Conservation (phyloP, 345 rosid species). For the Salix koriyanagi region DNA sequence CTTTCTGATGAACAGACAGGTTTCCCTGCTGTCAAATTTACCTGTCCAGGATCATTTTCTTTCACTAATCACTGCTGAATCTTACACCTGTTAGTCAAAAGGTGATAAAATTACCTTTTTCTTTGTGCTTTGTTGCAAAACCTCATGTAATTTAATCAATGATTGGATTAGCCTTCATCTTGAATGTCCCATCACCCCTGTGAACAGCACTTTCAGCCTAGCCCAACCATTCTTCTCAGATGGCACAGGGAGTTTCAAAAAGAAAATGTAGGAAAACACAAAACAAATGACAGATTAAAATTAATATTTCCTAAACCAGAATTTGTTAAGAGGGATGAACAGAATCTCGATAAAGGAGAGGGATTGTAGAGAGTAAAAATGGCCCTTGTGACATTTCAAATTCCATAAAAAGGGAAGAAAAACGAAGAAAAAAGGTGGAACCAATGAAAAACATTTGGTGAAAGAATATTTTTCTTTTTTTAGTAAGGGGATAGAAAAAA, state of each 20-base stretch:
- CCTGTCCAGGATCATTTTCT: background rate
- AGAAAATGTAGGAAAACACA: background rate
- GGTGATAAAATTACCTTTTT: slow-evolving; percentile 5
- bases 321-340: background rate
- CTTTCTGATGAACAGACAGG: background rate
- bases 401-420: background rate
- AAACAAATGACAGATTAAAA: background rate
- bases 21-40: slow-evolving; percentile 4
- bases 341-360: slow-evolving; percentile 5
- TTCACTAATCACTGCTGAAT: background rate
- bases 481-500: no score
- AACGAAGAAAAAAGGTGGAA: slow-evolving; percentile 2
- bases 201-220: slow-evolving; percentile 17
- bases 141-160: background rate
- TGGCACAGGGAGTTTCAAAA: no score
- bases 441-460: background rate
- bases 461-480: slow-evolving; percentile 1
- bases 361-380: background rate
- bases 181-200: slow-evolving; percentile 17
- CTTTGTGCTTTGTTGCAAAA: slow-evolving; percentile 17
- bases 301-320: no score
- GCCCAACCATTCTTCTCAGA: background rate
- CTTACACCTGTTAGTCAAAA: slow-evolving; percentile 6
- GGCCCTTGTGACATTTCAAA: slow-evolving; percentile 9
- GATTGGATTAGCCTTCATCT: slow-evolving; percentile 13